phyloP scores from a whole-genome alignment of 1,139 yeast species.

The Hyphopichia fennica region DNA sequence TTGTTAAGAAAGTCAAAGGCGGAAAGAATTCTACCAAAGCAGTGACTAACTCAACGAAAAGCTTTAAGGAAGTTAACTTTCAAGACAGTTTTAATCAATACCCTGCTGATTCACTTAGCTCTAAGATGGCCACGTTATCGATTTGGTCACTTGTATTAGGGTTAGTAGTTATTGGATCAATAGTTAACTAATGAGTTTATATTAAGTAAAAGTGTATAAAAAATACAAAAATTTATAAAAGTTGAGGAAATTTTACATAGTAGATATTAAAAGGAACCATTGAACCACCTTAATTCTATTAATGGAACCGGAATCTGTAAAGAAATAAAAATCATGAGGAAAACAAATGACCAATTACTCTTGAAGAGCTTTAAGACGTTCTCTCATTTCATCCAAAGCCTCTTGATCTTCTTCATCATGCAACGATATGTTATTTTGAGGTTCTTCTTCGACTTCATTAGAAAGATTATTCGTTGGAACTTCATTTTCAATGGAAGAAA shows the following conservation, averaged over 20 bases:
- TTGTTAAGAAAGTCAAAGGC: slow-evolving; percentile 1
- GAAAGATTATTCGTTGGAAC: slow-evolving; percentile 40
- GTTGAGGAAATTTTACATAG: not conserved
- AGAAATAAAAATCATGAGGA: not conserved
- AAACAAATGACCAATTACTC: slow-evolving; percentile 48
- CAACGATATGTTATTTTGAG: slow-evolving; percentile 10
- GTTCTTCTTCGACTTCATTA: slow-evolving; percentile 12
- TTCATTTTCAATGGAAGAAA: slow-evolving; percentile 41
- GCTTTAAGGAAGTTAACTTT: too few relatives aligned
- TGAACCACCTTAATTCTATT: too few relatives aligned
- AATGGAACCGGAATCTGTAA: too few relatives aligned
- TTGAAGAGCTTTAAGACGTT: slow-evolving; percentile 82
- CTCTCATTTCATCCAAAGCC: slow-evolving; percentile 83
- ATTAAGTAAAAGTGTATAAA: not conserved
- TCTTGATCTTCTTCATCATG: slow-evolving; percentile 70
- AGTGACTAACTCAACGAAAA: too few relatives aligned
- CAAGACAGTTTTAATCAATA: not conserved
- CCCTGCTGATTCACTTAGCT: not conserved
- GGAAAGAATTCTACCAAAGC: not conserved
- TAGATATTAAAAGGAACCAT: not conserved
- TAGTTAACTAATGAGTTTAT: not conserved
- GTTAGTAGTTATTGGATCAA: not conserved
- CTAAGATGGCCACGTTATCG: not conserved
- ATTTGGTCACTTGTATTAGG: not conserved
- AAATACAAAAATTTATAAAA: not conserved